These are phyloP conservation scores for Dysphania ambrosioides DNA, from an alignment of 148 eudicot species.

Conservation along the genomic window DNA sequence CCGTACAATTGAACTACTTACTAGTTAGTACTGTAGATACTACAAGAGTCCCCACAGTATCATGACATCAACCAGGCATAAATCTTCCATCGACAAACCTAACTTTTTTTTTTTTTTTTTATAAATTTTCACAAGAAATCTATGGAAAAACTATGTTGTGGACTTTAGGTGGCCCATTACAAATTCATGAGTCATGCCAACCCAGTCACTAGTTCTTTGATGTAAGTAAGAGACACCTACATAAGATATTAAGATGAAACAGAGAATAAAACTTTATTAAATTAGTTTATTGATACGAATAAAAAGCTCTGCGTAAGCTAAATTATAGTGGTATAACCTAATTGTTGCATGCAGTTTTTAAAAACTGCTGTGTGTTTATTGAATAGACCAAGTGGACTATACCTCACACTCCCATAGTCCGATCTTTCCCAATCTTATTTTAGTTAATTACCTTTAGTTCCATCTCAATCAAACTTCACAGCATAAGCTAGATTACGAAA, in stretches of 20 bases:
- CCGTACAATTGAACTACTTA: conserved; percentile 20
- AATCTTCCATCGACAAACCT: conserved; percentile 15
- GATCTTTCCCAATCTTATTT: no score
- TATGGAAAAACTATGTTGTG: background rate
- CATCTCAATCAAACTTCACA: no score
- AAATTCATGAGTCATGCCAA: conserved; percentile 2
- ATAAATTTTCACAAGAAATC: background rate
- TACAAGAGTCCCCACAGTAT: background rate
- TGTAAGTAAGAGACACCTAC: conserved; percentile 5
- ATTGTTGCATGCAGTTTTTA: background rate
- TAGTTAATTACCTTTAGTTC: no score
- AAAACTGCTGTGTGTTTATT: no score
- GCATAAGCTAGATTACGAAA: no score
- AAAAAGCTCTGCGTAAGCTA: conserved; percentile 15
- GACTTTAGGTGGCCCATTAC: background rate
- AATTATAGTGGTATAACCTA: conserved; percentile 2
- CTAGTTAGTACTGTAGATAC: no score
- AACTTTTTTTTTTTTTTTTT: background rate
- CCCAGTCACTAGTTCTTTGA: conserved; percentile 10
- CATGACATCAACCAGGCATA: conserved; percentile 14
- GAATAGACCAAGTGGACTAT: no score
- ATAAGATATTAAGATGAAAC: background rate
- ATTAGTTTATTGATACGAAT: background rate
- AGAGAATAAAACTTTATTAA: background rate
- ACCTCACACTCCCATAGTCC: no score